A percentile compares a stretch with the other conserved stretches of the same genome.
These are phyloP conservation scores for Rhynchospora pubera DNA, from an alignment of 176 grass and related monocot genomes.

Conservation along the genomic window DNA sequence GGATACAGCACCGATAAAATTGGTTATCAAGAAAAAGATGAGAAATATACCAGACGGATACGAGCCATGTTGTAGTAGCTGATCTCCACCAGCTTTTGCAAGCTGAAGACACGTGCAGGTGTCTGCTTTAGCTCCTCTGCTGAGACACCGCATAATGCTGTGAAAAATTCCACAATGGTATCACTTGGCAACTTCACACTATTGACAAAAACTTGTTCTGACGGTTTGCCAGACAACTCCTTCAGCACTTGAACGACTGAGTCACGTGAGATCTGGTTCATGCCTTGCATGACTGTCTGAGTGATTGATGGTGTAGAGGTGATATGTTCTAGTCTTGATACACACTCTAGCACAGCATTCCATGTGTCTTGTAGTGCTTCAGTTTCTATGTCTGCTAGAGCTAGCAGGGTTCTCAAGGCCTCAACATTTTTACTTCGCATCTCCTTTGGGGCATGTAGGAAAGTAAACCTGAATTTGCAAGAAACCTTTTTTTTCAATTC, in stretches of 20 bases:
- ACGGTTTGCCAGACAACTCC: constrained; percentile 89
- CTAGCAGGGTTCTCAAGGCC: constrained; percentile 81
- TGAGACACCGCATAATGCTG: constrained; percentile 79
- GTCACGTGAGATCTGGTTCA: constrained; percentile 97
- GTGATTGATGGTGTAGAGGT: constrained; percentile 78
- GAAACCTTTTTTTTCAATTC: not conserved
- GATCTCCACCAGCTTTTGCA: constrained; percentile 99
- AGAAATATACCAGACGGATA: constrained; percentile 75
- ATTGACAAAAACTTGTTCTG: constrained; percentile 94
- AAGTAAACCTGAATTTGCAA: constrained; percentile 84
- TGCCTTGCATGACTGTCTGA: constrained; percentile 88
- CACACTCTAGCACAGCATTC: constrained; percentile 99
- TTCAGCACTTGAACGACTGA: constrained; percentile 74
- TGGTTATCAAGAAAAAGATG: not conserved
- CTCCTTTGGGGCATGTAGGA: constrained; percentile 93
- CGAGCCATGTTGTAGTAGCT: constrained; percentile 99
- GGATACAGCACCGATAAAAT: not conserved
- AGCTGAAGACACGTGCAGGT: constrained; percentile 88
- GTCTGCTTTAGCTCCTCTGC: constrained; percentile 96
- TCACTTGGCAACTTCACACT: constrained; percentile 95
- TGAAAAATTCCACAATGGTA: constrained; percentile 96
- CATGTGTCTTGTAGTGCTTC: constrained; percentile 93
- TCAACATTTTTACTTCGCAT: constrained; percentile 99
- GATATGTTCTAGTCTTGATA: constrained; percentile 94
- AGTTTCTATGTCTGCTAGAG: constrained; percentile 82